These are phyloP conservation scores for Pseudopyricularia javanii DNA, from an alignment of 2,329 filamentous ascomycete genomes.

Conservation along the genomic window DNA sequence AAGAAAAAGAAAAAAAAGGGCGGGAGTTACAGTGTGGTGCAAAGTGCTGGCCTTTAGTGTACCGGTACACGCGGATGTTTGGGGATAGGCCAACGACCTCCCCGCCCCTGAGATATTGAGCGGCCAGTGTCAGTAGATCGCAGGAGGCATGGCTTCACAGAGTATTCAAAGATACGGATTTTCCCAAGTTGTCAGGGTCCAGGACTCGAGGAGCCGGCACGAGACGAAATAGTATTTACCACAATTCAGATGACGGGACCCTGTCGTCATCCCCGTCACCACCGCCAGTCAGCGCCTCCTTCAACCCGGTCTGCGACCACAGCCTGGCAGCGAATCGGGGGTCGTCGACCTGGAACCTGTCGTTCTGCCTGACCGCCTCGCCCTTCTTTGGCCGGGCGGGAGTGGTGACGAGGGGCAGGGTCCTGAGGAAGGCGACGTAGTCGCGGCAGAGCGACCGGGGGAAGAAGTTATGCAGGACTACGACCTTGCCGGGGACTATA, in stretches of 20 bases:
- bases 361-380: conserved; percentile 76
- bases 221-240: not conserved
- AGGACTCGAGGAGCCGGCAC: not conserved
- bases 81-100: conserved; percentile 74
- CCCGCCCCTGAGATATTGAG: conserved; percentile 52
- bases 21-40: conserved; percentile 67
- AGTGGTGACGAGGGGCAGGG: conserved; percentile 63
- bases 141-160: not conserved
- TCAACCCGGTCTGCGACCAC: conserved; percentile 68
- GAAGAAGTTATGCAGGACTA: conserved; percentile 64
- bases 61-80: conserved; percentile 83
- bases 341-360: conserved; percentile 77
- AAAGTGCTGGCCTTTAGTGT: conserved; percentile 78
- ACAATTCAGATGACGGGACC: not conserved
- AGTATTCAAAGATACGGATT: not conserved
- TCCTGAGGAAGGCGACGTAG: conserved; percentile 61
- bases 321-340: conserved; percentile 58
- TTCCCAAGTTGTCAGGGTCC: not conserved
- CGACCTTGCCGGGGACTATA: conserved; percentile 49
- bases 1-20: conserved; percentile 2
- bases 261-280: conserved; percentile 11
- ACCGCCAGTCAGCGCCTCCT: conserved; percentile 38
- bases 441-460: conserved; percentile 61
- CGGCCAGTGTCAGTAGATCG: not conserved
- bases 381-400: conserved; percentile 68